Evolutionary conservation across 768 basidiomycete genomes (phyloP), one percentile per base, ranked within the genome.

Genomic region (Mycena crocata): DNA sequence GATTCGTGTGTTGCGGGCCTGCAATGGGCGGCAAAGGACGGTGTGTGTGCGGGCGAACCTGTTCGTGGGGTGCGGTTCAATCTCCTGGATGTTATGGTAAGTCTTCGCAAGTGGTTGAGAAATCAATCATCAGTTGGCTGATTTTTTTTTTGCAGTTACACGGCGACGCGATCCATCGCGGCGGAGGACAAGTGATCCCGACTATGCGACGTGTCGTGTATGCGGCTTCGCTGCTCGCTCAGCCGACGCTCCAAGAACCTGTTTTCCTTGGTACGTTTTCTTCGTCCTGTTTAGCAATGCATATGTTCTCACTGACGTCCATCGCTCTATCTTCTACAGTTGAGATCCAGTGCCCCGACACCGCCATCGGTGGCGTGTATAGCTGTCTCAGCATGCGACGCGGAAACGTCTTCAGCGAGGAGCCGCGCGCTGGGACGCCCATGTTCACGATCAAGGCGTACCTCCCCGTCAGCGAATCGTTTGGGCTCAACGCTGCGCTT

Each of bases 391-490:
- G 96, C 89, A 94, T 92, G 84, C 93, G 96, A 77, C 94, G 96
- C 88, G 97, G 96, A 69, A 95, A 98, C 79, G 96, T 99, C 68
- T 96, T 96, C 89, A 93, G 92, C 73, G 94, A 98, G 82, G 97
- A 98, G 82, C 98, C 98, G 83, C 86, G 96, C 75, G 85, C 90
- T 1, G 96, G 98, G 83, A 99, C 98, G 23, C 96, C 98, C 66
- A 97, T 98, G 94, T 97, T 96, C 90, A 99, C 93, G 40, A 93
- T 99, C 82, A 99, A 98, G 87, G 96, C 96, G 24, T 95, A 95
- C 86, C 86, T 96, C 31, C 95, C 95, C 73, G 93, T 95, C 76
- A 84, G 85, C 77, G 94, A 95, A 81, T 95, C 93, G 17, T 97
- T 98, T 83, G 96, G 97, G 73, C 98, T 99, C 90, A 98, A 95